Evolutionary conservation across 305 asterid species (phyloP).

Genomic region (Withania somnifera): DNA sequence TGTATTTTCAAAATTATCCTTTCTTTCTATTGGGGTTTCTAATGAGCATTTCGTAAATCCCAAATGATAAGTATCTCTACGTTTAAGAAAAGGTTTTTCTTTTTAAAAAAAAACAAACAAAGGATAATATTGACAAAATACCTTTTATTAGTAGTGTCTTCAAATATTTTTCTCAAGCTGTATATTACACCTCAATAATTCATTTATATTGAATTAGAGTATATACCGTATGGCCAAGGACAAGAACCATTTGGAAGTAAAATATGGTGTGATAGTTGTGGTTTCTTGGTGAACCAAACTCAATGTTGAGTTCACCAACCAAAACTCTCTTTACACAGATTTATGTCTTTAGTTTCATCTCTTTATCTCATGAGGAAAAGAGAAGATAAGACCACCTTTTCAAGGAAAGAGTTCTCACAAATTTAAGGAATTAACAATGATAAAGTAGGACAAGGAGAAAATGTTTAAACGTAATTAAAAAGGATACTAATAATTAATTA

Average conservation of each 20-base stretch:
- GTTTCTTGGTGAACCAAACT: neutral
- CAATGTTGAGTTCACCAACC: neutral
- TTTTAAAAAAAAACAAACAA: too few relatives aligned
- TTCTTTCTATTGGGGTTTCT: too few relatives aligned
- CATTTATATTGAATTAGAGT: too few relatives aligned
- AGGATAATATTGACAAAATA: too few relatives aligned
- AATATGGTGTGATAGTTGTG: neutral
- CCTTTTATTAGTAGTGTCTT: too few relatives aligned
- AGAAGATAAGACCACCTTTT: neutral
- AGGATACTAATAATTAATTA: neutral
- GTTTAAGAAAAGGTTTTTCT: too few relatives aligned
- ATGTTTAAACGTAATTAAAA: neutral
- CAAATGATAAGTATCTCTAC: too few relatives aligned
- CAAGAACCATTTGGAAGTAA: neutral
- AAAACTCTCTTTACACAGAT: neutral
- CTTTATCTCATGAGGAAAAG: neutral
- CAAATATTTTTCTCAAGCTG: too few relatives aligned
- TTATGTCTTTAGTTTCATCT: neutral
- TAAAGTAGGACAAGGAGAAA: neutral
- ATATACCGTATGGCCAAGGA: neutral
- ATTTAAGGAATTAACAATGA: neutral
- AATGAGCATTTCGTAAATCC: too few relatives aligned
- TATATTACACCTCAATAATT: too few relatives aligned
- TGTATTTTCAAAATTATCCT: too few relatives aligned
- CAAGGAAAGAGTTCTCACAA: neutral